Percentiles rank a stretch among this genome's conserved stretches.
Conservation (phyloP, 116 monocot genomes). For the Dioscorea cayenensis region DNA sequence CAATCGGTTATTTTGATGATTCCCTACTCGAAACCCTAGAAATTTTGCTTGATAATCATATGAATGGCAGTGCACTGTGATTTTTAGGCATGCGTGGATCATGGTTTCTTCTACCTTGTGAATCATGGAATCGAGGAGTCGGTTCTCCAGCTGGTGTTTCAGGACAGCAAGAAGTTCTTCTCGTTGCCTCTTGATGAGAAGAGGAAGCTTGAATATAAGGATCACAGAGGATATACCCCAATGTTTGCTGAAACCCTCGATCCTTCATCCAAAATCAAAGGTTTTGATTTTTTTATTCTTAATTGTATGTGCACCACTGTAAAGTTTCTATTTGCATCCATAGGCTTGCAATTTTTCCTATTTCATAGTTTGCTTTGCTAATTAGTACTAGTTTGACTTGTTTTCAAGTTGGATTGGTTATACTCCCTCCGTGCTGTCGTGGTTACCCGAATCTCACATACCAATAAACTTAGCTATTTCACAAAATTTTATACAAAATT, state of each 20-base stretch:
- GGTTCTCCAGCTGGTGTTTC: constrained; percentile 33
- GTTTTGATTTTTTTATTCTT: constrained; percentile 12
- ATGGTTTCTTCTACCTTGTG: constrained; percentile 86
- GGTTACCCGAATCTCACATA: too few species aligned
- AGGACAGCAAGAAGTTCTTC: constrained; percentile 74
- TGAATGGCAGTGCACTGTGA: background rate
- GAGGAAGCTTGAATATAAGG: constrained; percentile 47
- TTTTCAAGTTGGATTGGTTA: background rate
- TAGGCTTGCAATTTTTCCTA: background rate
- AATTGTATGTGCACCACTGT: too few species aligned
- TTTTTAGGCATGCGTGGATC: constrained; percentile 79
- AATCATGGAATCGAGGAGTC: constrained; percentile 67
- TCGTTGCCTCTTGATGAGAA: constrained; percentile 51
- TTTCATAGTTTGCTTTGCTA: background rate
- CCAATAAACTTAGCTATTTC: too few species aligned
- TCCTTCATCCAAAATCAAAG: constrained; percentile 43
- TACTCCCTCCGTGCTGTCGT: too few species aligned
- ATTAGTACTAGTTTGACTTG: background rate
- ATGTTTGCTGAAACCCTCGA: constrained; percentile 64
- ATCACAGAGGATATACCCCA: constrained; percentile 67
- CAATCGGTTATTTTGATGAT: background rate
- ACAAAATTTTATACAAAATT: too few species aligned
- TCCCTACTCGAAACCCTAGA: too few species aligned
- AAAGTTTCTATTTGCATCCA: too few species aligned
- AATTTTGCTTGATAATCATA: too few species aligned